Base-by-base conservation (phyloP, 2,329 filamentous ascomycete species). In the Dryadomyces quercus-mongolicae region DNA sequence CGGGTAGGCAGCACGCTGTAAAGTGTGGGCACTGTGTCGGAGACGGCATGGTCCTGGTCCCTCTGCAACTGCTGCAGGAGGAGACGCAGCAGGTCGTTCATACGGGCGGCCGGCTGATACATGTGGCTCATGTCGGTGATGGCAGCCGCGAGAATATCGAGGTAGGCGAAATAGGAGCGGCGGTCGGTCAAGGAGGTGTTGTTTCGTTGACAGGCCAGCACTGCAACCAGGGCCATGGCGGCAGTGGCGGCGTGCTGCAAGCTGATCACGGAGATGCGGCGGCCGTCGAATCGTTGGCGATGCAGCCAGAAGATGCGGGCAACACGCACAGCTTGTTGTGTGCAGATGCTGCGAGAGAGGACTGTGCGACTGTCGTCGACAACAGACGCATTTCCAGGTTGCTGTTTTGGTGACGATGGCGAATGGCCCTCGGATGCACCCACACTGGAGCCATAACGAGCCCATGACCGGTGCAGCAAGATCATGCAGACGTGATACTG, bases 281-380 rank as follows among this genome's bases (percentile, higher is more conserved):
- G 71, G 1, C 72, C 73, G 53, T 76, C 71, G 52, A 77, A 77
- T 3, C 72, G 68, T 61, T 76, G 74, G 0, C 75, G 69, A 58
- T 79, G 75, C 56, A 77, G 75, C 74, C 73, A 76, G 60, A 78
- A 78, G 55, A 79, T 77, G 21, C 72, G 68, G 0, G 75, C 72
- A 0, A 79, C 72, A 0, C 74, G 66, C 54, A 78, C 74, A 4
- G 76, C 76, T 56, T 79, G 75, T 51, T 77, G 75, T 0, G 74
- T 77, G 64, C 76, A 79, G 53, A 77, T 75, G 52, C 70, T 74
- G 18, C 76, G 70, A 3, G 74, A 75, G 22, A 78, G 61, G 5
- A 71, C 69, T 5, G 68, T 72, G 56, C 71, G 72, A 55, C 62
- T 68, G 56, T 71, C 69, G 54, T 71, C 69, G 40, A 70, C 65